Percentiles rank a stretch among this genome's conserved stretches.
phyloP scores from a whole-genome alignment of 805 yeast species.

The Saturnispora galanensis region DNA sequence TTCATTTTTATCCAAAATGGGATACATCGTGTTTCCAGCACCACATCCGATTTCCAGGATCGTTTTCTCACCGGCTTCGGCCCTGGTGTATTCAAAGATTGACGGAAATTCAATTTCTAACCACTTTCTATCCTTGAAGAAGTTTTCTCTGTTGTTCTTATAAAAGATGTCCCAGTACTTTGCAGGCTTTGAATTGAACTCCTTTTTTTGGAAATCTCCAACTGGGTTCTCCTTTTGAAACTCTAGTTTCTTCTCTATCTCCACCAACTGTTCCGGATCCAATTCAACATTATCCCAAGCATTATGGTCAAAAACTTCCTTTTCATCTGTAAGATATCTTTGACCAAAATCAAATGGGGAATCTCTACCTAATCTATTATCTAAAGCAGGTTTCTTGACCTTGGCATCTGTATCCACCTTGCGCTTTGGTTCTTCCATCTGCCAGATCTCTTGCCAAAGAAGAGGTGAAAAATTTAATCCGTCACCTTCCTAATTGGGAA shows the following conservation, averaged over 20 bases:
- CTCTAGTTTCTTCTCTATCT: slow-evolving; percentile 47
- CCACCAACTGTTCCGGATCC: slow-evolving; percentile 75
- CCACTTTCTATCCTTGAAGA: slow-evolving; percentile 96
- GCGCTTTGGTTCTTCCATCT: background rate
- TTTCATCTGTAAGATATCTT: slow-evolving; percentile 57
- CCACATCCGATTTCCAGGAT: slow-evolving; percentile 96
- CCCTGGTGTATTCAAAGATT: slow-evolving; percentile 66
- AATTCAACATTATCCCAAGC: slow-evolving; percentile 98
- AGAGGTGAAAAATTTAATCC: background rate
- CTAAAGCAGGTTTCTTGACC: slow-evolving; percentile 34
- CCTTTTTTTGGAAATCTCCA: slow-evolving; percentile 69
- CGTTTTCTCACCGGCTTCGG: slow-evolving; percentile 57
- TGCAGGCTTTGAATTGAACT: slow-evolving; percentile 79
- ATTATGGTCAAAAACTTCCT: slow-evolving; percentile 83
- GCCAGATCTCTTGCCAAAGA: background rate
- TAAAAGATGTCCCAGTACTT: slow-evolving; percentile 94
- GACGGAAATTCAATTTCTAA: slow-evolving; percentile 87
- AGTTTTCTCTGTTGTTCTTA: slow-evolving; percentile 81
- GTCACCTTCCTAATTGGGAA: slow-evolving; percentile 6
- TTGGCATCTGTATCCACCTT: background rate
- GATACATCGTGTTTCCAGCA: slow-evolving; percentile 94
- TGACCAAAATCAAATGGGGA: slow-evolving; percentile 90
- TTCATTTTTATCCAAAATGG: slow-evolving; percentile 72
- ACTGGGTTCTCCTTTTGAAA: slow-evolving; percentile 79
- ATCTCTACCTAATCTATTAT: slow-evolving; percentile 69